Base-by-base conservation (phyloP, 192 early-diverging fungal genomes). In the Phlyctochytrium bullatum region DNA sequence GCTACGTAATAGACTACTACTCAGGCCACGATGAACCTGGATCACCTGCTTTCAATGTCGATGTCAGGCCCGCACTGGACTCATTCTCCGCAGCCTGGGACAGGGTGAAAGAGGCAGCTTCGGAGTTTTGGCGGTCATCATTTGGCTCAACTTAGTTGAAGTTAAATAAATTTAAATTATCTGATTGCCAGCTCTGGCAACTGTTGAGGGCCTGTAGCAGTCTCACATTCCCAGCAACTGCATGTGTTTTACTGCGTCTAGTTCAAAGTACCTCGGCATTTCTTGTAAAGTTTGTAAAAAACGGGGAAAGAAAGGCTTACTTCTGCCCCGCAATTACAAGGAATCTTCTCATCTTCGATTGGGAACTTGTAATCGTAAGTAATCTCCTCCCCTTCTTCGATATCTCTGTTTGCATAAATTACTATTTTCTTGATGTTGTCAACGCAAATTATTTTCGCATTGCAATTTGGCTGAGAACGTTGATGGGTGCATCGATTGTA, bases 351-450 rank as follows among this genome's bases (percentile, higher is more conserved):
- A 14, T 89, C 89, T 66, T 95, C 93, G 54, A 93, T 81, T 2
- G 92, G 92, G 71, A 92, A 94, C 82, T 97, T 96, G 86, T 99
- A 99, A 74, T 99, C 94, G 73, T 99, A 99, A 0, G 97, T 99
- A 67, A 99, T 93, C 72, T 99, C 97, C 67, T 98, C 96, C 32
- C 93, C 96, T 53, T 86, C 89, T 64, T 91, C 86, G 67, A 98
- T 98, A 61, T 94, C 91, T 23, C 90, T 79, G 75, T 93, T 93
- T 35, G 97, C 97, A 78, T 99, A 98, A 65, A 99, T 99, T 36
- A 95, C 96, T 75, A 98, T 98, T 64, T 92, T 92, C 76, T 96
- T 98, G 34, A 88, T 87, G 16, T 91, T 92, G 51, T 93, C 94
- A 0, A 95, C 89, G 28, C 89, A 90, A 60, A 98, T 95, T 34